Evolutionary conservation across 75 land plant genomes (phyloP).

Genomic region (Cupressus sempervirens): DNA sequence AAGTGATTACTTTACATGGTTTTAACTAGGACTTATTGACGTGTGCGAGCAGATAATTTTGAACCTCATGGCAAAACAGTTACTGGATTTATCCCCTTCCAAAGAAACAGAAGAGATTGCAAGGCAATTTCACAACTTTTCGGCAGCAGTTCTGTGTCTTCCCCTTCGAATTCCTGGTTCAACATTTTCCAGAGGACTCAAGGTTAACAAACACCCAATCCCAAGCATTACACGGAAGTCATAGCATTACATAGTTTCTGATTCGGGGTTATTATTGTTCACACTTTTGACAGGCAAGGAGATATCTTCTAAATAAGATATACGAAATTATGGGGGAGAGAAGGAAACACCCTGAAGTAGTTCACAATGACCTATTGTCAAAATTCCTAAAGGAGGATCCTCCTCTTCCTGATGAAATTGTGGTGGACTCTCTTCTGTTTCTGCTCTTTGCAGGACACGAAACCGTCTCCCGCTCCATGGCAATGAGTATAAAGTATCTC

Average conservation of each 20-base stretch:
- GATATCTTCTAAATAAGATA: not conserved
- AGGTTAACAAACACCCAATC: slow-evolving; percentile 16
- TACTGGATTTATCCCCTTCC: slow-evolving; percentile 37
- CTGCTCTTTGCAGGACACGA: slow-evolving; percentile 5
- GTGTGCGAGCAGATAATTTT: slow-evolving; percentile 33
- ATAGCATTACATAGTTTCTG: not conserved
- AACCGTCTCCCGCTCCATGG: not conserved
- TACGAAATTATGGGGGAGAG: not conserved
- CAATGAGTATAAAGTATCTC: slow-evolving; percentile 2
- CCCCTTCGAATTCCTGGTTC: slow-evolving; percentile 49
- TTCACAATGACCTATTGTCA: slow-evolving; percentile 5
- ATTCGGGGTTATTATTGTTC: not conserved
- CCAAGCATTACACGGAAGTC: not conserved
- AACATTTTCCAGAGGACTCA: slow-evolving; percentile 43
- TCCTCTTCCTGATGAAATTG: not conserved
- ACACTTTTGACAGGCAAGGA: not conserved
- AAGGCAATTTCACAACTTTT: slow-evolving; percentile 33
- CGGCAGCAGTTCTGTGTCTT: slow-evolving; percentile 38
- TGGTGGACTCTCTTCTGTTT: not conserved
- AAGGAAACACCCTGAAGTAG: not conserved
- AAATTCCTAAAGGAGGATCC: slow-evolving; percentile 1
- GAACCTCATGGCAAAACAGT: slow-evolving; percentile 55
- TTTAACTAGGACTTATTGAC: not conserved
- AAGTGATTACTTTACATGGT: not conserved
- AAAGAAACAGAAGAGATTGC: slow-evolving; percentile 38